Evolutionary conservation across 371 early-diverging fungal genomes (phyloP).

Genomic region (Syncephalastrum contaminatum): DNA sequence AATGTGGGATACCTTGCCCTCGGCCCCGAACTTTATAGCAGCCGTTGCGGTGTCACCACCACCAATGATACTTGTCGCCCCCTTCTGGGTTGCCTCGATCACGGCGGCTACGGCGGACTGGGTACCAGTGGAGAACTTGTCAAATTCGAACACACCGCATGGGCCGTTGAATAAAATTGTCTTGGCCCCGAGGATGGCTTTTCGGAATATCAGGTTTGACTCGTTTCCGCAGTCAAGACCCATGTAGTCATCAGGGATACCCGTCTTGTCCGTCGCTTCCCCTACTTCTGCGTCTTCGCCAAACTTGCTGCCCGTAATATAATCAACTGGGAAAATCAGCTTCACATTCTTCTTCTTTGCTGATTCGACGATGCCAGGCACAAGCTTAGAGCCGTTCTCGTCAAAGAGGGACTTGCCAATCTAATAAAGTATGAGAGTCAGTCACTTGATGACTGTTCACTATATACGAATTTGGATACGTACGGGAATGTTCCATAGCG

Average conservation of each 20-base stretch:
- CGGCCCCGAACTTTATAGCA: slow-evolving; percentile 85
- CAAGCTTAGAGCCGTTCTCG: slow-evolving; percentile 83
- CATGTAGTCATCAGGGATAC: slow-evolving; percentile 88
- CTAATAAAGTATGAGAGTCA: slow-evolving; percentile 21
- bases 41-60: slow-evolving; percentile 99
- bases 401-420: slow-evolving; percentile 95
- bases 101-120: slow-evolving; percentile 84
- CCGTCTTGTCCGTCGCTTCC: slow-evolving; percentile 81
- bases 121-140: slow-evolving; percentile 90
- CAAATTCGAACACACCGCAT: slow-evolving; percentile 97
- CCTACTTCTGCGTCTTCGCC: slow-evolving; percentile 76
- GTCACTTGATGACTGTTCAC: background rate
- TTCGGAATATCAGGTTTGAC: slow-evolving; percentile 70
- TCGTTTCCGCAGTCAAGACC: slow-evolving; percentile 95
- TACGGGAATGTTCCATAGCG: slow-evolving; percentile 76
- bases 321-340: slow-evolving; percentile 90
- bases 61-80: slow-evolving; percentile 66
- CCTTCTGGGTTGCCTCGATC: slow-evolving; percentile 77
- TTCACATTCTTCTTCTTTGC: slow-evolving; percentile 86
- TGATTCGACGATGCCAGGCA: slow-evolving; percentile 77
- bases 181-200: slow-evolving; percentile 76
- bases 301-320: slow-evolving; percentile 86
- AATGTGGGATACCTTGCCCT: slow-evolving; percentile 89
- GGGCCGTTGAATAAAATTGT: slow-evolving; percentile 99
- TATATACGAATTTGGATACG: background rate